A percentile compares a stretch with the other conserved stretches of the same genome.
Conservation (phyloP, 441 rosid species). For the Aquilaria agallochum region DNA sequence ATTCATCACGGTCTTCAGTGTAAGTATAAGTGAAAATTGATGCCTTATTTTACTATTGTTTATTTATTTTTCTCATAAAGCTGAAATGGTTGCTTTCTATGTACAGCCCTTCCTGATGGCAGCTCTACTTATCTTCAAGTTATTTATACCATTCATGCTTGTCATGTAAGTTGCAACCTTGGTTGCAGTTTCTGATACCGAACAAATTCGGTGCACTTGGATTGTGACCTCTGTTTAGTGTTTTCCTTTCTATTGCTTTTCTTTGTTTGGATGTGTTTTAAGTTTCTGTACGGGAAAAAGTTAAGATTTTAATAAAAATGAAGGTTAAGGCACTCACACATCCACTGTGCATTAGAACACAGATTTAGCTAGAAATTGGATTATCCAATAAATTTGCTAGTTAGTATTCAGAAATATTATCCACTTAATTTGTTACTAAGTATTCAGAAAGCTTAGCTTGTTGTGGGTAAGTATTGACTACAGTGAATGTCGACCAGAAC, state of each 20-base stretch:
- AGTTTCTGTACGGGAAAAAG: slow-evolving; percentile 1
- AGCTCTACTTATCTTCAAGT: slow-evolving; percentile 88
- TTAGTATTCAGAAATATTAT: no score
- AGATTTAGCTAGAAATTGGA: no score
- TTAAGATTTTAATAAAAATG: no score
- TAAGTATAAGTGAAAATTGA: slow-evolving; percentile 38
- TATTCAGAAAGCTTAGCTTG: no score
- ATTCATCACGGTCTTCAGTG: slow-evolving; percentile 92
- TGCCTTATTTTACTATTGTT: slow-evolving; percentile 7
- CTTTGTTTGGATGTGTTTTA: not conserved
- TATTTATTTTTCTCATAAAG: slow-evolving; percentile 2
- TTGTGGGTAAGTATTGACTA: no score
- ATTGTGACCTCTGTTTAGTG: not conserved
- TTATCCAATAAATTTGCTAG: no score
- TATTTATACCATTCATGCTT: slow-evolving; percentile 95
- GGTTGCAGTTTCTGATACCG: not conserved
- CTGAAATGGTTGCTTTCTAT: slow-evolving; percentile 17
- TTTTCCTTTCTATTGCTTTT: not conserved
- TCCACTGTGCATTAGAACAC: no score
- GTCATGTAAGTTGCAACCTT: slow-evolving; percentile 70
- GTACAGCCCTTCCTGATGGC: slow-evolving; percentile 98
- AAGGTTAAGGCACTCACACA: no score
- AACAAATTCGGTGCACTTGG: not conserved
- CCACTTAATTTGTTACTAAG: no score
- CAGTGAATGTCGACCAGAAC: no score